Base-by-base conservation (phyloP, 352 stramenopile species). In the Phytophthora tubulina region DNA sequence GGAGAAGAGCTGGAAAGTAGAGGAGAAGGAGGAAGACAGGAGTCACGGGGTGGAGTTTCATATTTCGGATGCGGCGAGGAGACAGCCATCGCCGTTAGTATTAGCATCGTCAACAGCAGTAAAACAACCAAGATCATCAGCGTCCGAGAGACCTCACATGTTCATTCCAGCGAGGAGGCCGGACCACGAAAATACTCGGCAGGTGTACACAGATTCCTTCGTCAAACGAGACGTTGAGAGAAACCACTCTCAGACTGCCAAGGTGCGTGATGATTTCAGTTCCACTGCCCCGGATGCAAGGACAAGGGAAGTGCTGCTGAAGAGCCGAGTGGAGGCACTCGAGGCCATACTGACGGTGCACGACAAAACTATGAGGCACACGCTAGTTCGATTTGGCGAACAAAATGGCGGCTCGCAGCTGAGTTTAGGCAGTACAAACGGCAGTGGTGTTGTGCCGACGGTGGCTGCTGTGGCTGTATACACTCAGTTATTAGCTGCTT, bases 301-400 rank as follows among this genome's bases (percentile, higher is more conserved):
- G 9, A 44, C 45, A 8, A 69, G 35, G 14, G 70, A 77, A 41
- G 15, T 21, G 3, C 62, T 93, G 10, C 55, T 93, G 21, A 63
- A 83, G 36, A 88, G 60, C 21, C 83, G 85, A 3, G 75, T 91
- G 1, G 31, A 65, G 8, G 85, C 85, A 3, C 75, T 93, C 6
- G 85, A 93, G 44, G 65, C 51, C 6, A 90, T 93, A 31, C 58
- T 93, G 5, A 70, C 72, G 15, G 67, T 93, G n/a, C 85, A 93
- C 30, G 85, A 93, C 56, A 79, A 72, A 44, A 78, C 79, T 6
- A 75, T 91, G 32, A 67, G 76, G 17, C 64, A 78, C 8, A 66
- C 70, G 1, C 59, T 93, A 10, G 48, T 70, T 14, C 44, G 73
- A 17, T 59, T 85, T 31, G 78, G 65, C 30, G 50, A 65, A 21